Evolutionary conservation across 108 stramenopile species (phyloP), one percentile per base, ranked within the genome.

Genomic region (Parietichytrium sp.): DNA sequence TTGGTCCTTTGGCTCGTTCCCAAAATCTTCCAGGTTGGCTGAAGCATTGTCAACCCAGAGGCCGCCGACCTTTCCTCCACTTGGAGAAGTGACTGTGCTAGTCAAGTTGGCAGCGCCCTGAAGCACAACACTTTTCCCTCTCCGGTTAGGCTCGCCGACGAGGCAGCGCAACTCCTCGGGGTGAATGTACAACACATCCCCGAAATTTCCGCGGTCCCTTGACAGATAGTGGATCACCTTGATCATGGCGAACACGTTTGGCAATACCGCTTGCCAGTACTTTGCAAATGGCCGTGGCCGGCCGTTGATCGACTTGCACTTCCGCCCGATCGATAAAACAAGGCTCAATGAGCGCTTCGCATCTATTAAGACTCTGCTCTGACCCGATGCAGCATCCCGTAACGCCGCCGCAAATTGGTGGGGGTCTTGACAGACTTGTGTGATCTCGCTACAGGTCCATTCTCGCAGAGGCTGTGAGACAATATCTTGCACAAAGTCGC

Each of bases 61-160:
- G 8, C 61, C 61, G 10, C 61, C 61, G 42, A 72, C 36, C 61
- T 72, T 72, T 33, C 61, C 61, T n/a, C n/a, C n/a, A n/a, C n/a
- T n/a, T n/a, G n/a, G n/a, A n/a, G n/a, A n/a, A n/a, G n/a, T n/a
- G n/a, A n/a, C n/a, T n/a, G n/a, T n/a, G n/a, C n/a, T n/a, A n/a
- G n/a, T n/a, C n/a, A n/a, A n/a, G n/a, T n/a, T n/a, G n/a, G n/a
- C n/a, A n/a, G n/a, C n/a, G n/a, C n/a, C n/a, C n/a, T n/a, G n/a
- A n/a, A n/a, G n/a, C n/a, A n/a, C n/a, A n/a, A n/a, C n/a, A n/a
- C n/a, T n/a, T n/a, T n/a, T n/a, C n/a, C n/a, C n/a, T n/a, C n/a
- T n/a, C n/a, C n/a, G n/a, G n/a, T n/a, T n/a, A n/a, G n/a, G n/a
- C n/a, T n/a, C n/a, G n/a, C n/a, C n/a, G 38, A 72, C 45, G 38